These are phyloP conservation scores for Puccinia hordei DNA, from an alignment of 1,284 basidiomycete genomes.

Conservation along the genomic window DNA sequence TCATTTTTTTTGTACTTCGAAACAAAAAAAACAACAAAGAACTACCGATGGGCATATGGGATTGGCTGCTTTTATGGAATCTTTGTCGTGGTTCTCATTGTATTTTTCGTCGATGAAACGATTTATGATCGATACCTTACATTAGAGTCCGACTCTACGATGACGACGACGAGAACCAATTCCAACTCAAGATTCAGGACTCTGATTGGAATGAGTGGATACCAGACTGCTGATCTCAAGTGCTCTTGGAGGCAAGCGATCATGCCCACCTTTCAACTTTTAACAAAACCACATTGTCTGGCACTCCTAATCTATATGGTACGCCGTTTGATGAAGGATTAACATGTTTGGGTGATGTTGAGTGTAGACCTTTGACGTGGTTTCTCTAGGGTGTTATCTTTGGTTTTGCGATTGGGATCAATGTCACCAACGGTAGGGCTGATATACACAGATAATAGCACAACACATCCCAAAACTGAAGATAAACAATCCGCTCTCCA, in stretches of 20 bases:
- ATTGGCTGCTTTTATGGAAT: constrained; percentile 67
- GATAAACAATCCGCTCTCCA: background rate
- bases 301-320: constrained; percentile 67
- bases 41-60: constrained; percentile 73
- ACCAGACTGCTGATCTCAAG: constrained; percentile 68
- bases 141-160: constrained; percentile 63
- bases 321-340: background rate
- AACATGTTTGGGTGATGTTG: constrained; percentile 59
- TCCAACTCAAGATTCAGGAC: constrained; percentile 64
- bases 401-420: constrained; percentile 72
- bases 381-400: constrained; percentile 60
- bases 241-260: constrained; percentile 65
- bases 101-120: constrained; percentile 68
- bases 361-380: background rate
- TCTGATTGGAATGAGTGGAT: constrained; percentile 69
- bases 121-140: constrained; percentile 70
- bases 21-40: constrained; percentile 60
- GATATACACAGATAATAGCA: background rate
- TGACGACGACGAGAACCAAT: background rate
- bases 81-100: constrained; percentile 66
- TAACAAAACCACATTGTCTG: constrained; percentile 70
- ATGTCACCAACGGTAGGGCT: constrained; percentile 70
- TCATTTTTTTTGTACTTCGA: too few species aligned
- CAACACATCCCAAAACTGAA: background rate
- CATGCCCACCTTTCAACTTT: constrained; percentile 64